Evolutionary conservation across 768 basidiomycete genomes (phyloP).

Genomic region (Myochromella boudieri): DNA sequence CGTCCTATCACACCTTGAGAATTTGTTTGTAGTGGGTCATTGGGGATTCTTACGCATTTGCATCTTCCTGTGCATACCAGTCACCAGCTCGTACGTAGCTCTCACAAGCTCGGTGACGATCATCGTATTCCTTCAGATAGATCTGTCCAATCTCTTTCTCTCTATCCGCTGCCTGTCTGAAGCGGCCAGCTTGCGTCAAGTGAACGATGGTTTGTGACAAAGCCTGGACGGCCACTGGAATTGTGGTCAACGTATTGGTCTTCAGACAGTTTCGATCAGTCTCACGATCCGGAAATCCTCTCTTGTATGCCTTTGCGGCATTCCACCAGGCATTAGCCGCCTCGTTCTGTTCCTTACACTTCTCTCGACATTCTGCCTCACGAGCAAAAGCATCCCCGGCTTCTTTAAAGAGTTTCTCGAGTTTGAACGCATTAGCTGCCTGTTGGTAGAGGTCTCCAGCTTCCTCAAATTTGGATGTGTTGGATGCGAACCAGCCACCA

Average conservation of each 20-base stretch:
- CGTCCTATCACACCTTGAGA: slow-evolving; percentile 52
- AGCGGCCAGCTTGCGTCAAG: slow-evolving; percentile 82
- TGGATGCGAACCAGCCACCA: slow-evolving; percentile 84
- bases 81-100: slow-evolving; percentile 91
- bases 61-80: slow-evolving; percentile 98
- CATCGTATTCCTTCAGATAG: slow-evolving; percentile 78
- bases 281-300: slow-evolving; percentile 81
- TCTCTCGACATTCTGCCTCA: slow-evolving; percentile 93
- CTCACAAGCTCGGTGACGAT: slow-evolving; percentile 85
- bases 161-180: slow-evolving; percentile 96
- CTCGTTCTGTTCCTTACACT: slow-evolving; percentile 84
- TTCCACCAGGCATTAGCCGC: slow-evolving; percentile 99
- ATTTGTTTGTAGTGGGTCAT: neutral
- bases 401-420: slow-evolving; percentile 90
- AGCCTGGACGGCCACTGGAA: slow-evolving; percentile 84
- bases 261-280: neutral
- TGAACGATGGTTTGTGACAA: slow-evolving; percentile 81
- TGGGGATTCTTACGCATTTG: slow-evolving; percentile 70
- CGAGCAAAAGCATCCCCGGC: slow-evolving; percentile 90
- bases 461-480: slow-evolving; percentile 86
- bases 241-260: slow-evolving; percentile 12
- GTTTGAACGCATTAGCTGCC: slow-evolving; percentile 90
- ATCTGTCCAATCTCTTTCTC: slow-evolving; percentile 98
- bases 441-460: slow-evolving; percentile 95
- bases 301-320: slow-evolving; percentile 94